These are phyloP conservation scores for Erodium moschatum DNA, from an alignment of 441 rosid genomes.

Conservation along the genomic window DNA sequence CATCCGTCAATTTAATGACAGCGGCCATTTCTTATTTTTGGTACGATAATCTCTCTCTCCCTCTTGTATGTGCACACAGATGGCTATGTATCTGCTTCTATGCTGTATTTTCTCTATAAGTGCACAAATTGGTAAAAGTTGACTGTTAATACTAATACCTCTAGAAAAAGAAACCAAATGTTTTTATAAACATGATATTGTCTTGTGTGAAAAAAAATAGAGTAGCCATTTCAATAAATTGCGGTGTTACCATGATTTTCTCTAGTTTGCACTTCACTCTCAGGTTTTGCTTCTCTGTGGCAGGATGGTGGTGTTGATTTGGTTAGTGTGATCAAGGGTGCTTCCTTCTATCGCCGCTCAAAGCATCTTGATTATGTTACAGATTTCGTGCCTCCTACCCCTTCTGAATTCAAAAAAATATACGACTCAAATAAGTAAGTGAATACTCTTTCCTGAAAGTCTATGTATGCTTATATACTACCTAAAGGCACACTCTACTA, in stretches of 20 bases:
- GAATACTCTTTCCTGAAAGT: too few relatives aligned
- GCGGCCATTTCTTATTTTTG: too few relatives aligned
- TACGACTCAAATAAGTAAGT: slow-evolving; percentile 48
- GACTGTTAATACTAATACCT: too few relatives aligned
- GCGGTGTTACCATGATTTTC: not conserved
- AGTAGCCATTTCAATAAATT: not conserved
- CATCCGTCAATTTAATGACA: too few relatives aligned
- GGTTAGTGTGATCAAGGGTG: slow-evolving; percentile 49
- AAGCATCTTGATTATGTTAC: slow-evolving; percentile 38
- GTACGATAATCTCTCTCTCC: too few relatives aligned
- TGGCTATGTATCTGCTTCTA: too few relatives aligned
- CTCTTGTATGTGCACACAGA: too few relatives aligned
- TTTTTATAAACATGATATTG: too few relatives aligned
- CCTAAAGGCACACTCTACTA: too few relatives aligned
- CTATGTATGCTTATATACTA: too few relatives aligned
- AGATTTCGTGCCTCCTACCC: slow-evolving; percentile 63
- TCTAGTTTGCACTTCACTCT: not conserved
- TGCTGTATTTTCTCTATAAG: not conserved
- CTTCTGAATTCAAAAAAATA: slow-evolving; percentile 41
- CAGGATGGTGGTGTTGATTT: slow-evolving; percentile 75
- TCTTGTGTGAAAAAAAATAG: too few relatives aligned
- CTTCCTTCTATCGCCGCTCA: slow-evolving; percentile 63
- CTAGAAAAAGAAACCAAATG: too few relatives aligned
- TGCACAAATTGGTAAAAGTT: not conserved
- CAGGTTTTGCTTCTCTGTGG: slow-evolving; percentile 15